Evolutionary conservation across 306 rosid genomes (phyloP).

Genomic region (Geum urbanum): DNA sequence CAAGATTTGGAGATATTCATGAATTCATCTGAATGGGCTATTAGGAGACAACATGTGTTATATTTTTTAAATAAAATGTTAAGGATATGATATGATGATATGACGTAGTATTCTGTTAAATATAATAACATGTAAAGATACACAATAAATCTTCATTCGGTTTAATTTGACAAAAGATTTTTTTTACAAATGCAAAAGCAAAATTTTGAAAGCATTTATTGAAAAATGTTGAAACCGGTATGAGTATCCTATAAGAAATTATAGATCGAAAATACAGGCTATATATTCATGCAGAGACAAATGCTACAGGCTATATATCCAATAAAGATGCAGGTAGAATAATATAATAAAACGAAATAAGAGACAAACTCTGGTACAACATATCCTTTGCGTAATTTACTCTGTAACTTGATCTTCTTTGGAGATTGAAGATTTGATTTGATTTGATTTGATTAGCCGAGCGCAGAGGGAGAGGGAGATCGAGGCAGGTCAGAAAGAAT

Average conservation of each 20-base stretch:
- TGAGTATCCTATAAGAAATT: neutral
- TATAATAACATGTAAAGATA: no score
- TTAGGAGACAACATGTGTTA: no score
- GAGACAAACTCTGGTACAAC: conserved; percentile 12
- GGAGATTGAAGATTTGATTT: conserved; percentile 9
- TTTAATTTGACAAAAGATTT: no score
- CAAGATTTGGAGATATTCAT: no score
- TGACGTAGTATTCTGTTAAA: no score
- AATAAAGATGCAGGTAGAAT: neutral
- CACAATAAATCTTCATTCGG: no score
- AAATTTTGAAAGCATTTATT: no score
- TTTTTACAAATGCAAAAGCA: no score
- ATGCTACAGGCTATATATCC: neutral
- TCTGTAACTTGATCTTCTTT: conserved; percentile 3
- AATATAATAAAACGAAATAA: neutral
- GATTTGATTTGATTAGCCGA: neutral
- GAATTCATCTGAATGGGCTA: no score
- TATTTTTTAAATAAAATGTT: no score
- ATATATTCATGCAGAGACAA: neutral
- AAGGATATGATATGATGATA: no score
- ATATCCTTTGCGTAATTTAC: neutral
- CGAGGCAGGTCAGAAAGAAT: neutral
- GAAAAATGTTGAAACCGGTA: no score
- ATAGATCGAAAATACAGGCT: neutral
- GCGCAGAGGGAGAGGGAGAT: neutral